These are phyloP conservation scores for Neonothopanus nambi DNA, from an alignment of 1,284 basidiomycete genomes.

Conservation along the genomic window DNA sequence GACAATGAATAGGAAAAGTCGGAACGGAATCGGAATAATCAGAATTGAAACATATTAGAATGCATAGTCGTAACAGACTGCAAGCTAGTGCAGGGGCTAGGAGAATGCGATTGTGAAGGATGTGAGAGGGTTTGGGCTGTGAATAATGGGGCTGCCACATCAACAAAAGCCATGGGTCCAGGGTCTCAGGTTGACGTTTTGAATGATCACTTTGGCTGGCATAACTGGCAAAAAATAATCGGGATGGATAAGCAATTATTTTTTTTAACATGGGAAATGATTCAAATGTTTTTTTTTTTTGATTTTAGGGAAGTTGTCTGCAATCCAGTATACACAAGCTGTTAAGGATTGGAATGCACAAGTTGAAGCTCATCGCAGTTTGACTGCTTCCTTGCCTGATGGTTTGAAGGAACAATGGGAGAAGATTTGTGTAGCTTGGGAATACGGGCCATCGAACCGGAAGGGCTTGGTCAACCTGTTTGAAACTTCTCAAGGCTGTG, in stretches of 20 bases:
- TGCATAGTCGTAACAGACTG: too few relatives aligned
- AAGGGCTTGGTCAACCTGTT: background rate
- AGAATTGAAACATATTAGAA: too few relatives aligned
- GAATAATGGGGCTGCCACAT: conserved; percentile 13
- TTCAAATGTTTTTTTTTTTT: too few relatives aligned
- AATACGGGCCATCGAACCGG: background rate
- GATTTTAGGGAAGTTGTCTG: background rate
- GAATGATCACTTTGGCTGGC: conserved; percentile 17
- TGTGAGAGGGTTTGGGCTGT: conserved; percentile 19
- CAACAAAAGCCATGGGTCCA: conserved; percentile 18
- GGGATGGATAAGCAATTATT: conserved; percentile 6
- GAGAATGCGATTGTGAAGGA: conserved; percentile 18
- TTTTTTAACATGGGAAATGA: too few relatives aligned
- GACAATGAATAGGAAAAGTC: too few relatives aligned
- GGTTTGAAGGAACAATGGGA: background rate
- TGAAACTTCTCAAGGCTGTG: background rate
- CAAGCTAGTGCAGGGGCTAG: conserved; percentile 11
- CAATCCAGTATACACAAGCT: background rate
- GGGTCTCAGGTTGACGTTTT: conserved; percentile 18
- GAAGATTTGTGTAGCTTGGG: background rate
- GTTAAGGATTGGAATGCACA: background rate
- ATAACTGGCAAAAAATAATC: conserved; percentile 1
- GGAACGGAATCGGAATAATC: too few relatives aligned
- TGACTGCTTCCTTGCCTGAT: background rate
- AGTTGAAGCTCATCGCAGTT: background rate